Conservation (phyloP, 257 asterid species). For the Verbascum thapsus region DNA sequence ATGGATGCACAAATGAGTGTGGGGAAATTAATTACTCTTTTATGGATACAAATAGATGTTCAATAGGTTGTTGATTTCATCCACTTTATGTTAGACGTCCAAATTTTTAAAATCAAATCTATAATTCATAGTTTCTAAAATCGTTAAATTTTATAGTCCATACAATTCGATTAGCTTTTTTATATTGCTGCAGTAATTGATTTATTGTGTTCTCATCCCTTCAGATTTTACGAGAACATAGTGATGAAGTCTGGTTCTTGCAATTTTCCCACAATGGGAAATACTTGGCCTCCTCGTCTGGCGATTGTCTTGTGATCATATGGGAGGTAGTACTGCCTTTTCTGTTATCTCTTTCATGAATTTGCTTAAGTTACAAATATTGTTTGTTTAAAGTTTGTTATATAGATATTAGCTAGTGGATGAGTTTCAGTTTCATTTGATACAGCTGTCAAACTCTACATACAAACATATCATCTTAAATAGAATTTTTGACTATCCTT, state of each 20-base stretch:
- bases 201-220: conserved; percentile 25
- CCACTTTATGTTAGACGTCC: not conserved
- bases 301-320: conserved; percentile 62
- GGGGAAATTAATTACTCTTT: not conserved
- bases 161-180: not conserved
- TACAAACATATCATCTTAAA: not conserved
- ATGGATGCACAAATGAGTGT: not conserved
- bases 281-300: conserved; percentile 74
- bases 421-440: not conserved
- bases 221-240: conserved; percentile 67
- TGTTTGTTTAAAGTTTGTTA: not conserved
- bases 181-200: conserved; percentile 7
- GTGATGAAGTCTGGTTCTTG: conserved; percentile 78
- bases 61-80: not conserved
- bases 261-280: conserved; percentile 73
- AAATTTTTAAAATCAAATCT: not conserved
- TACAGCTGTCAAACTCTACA: not conserved
- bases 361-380: not conserved
- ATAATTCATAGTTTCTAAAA: not conserved
- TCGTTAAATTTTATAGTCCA: not conserved
- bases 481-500: not conserved
- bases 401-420: not conserved
- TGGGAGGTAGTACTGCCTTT: conserved; percentile 63
- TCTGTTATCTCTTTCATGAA: not conserved
- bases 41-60: not conserved